These are phyloP conservation scores for Lenwebbia sp. DNA, from an alignment of 345 rosid genomes.

Conservation along the genomic window DNA sequence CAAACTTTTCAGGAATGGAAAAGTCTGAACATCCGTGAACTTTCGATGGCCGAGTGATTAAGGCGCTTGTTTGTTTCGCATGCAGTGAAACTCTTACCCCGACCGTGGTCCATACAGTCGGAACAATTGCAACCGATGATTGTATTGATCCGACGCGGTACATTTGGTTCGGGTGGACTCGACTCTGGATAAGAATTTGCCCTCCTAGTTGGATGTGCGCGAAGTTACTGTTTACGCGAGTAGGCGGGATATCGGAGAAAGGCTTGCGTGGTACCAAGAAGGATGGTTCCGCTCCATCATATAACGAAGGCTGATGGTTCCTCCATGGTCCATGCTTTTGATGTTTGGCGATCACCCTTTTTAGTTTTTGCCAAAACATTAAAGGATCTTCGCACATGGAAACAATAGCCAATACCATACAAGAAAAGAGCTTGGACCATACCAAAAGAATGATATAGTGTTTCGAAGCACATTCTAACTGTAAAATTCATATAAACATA, in stretches of 20 bases:
- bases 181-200: neutral
- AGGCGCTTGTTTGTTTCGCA: too few species aligned
- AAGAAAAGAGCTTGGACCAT: neutral
- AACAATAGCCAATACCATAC: neutral
- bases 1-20: neutral
- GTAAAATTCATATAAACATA: neutral
- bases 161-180: neutral
- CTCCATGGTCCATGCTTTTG: neutral
- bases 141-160: neutral
- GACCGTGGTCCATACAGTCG: rapidly evolving
- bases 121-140: too few species aligned
- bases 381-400: neutral
- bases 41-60: neutral
- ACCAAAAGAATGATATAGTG: neutral
- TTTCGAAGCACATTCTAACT: neutral
- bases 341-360: neutral
- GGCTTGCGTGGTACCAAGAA: neutral
- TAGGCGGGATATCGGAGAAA: neutral
- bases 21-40: neutral
- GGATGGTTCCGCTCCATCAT: neutral
- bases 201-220: neutral
- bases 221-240: neutral
- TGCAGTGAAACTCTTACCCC: neutral
- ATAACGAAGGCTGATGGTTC: neutral
- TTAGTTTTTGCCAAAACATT: neutral